A percentile compares a stretch with the other conserved stretches of the same genome.
Conservation (phyloP, 2,329 filamentous ascomycete species). For the Parastagonospora nodorum region DNA sequence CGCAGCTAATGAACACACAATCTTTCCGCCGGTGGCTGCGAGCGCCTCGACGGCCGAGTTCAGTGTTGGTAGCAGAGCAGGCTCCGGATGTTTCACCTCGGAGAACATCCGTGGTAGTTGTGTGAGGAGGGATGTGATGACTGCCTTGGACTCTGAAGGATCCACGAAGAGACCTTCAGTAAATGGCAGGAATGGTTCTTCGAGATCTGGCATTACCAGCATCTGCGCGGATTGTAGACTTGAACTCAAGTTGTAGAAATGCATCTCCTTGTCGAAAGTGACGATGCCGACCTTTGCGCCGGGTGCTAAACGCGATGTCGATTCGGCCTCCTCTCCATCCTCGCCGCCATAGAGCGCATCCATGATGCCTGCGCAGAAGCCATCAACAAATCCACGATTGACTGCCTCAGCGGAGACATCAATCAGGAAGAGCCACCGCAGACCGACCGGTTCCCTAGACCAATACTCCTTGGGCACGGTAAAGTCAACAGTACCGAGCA, state of each 20-base stretch:
- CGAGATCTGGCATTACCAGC: slow-evolving; percentile 97
- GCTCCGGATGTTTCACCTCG: slow-evolving; percentile 85
- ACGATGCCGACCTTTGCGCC: slow-evolving; percentile 92
- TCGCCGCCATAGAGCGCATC: slow-evolving; percentile 77
- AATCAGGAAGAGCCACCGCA: slow-evolving; percentile 88
- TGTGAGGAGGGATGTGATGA: slow-evolving; percentile 86
- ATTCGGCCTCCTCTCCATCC: slow-evolving; percentile 54
- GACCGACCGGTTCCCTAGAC: slow-evolving; percentile 87
- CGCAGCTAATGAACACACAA: slow-evolving; percentile 84
- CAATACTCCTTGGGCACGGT: slow-evolving; percentile 98
- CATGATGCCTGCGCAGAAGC: slow-evolving; percentile 87
- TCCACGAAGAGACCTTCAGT: slow-evolving; percentile 94
- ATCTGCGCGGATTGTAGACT: slow-evolving; percentile 88
- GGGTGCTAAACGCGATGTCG: slow-evolving; percentile 66
- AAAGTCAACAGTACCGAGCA: slow-evolving; percentile 92
- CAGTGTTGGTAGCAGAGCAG: slow-evolving; percentile 81
- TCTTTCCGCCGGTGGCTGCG: slow-evolving; percentile 86
- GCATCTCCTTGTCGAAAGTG: slow-evolving; percentile 94
- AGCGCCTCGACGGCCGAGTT: slow-evolving; percentile 85
- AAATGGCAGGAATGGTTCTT: slow-evolving; percentile 93
- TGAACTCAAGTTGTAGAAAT: slow-evolving; percentile 93
- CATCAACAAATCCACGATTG: slow-evolving; percentile 87
- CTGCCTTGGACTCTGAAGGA: slow-evolving; percentile 82
- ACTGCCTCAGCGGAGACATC: slow-evolving; percentile 92
- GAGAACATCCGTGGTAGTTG: slow-evolving; percentile 86